Evolutionary conservation across 495 filamentous ascomycete species (phyloP).

Genomic region (Sporormia fimetaria): DNA sequence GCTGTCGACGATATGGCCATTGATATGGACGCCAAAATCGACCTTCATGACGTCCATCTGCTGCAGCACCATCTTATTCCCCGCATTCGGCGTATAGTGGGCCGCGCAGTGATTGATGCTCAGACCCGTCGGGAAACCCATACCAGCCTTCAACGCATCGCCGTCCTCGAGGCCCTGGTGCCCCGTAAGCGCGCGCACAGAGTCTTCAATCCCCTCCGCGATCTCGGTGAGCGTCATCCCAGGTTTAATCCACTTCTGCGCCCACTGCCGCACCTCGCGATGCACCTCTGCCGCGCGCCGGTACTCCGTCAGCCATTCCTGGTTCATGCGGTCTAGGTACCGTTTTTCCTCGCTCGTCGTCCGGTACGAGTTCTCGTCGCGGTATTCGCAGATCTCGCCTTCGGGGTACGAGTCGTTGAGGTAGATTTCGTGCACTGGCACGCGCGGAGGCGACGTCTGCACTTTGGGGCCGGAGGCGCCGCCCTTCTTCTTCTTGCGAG

Average conservation of each 20-base stretch:
- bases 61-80: conserved; percentile 47
- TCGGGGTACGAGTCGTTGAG: conserved; percentile 40
- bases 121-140: conserved; percentile 54
- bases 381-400: conserved; percentile 43
- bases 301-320: conserved; percentile 47
- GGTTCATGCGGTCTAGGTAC: conserved; percentile 43
- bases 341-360: conserved; percentile 50
- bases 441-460: conserved; percentile 46
- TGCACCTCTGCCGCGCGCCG: conserved; percentile 52
- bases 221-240: conserved; percentile 49
- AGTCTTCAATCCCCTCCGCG: conserved; percentile 50
- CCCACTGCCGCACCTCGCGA: conserved; percentile 49
- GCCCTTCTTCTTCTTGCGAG: conserved; percentile 44
- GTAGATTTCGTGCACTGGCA: conserved; percentile 43
- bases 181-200: conserved; percentile 45
- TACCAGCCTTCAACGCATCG: conserved; percentile 44
- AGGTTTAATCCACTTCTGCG: conserved; percentile 45
- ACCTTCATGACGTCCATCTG: conserved; percentile 54
- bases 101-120: conserved; percentile 50
- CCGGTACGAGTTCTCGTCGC: conserved; percentile 43
- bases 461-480: conserved; percentile 30
- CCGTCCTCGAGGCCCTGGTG: conserved; percentile 49
- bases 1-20: conserved; percentile 54
- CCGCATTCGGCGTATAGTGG: conserved; percentile 54
- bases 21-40: conserved; percentile 56